Conservation (phyloP, 2,329 filamentous ascomycete species). For the Dothistroma septosporum region DNA sequence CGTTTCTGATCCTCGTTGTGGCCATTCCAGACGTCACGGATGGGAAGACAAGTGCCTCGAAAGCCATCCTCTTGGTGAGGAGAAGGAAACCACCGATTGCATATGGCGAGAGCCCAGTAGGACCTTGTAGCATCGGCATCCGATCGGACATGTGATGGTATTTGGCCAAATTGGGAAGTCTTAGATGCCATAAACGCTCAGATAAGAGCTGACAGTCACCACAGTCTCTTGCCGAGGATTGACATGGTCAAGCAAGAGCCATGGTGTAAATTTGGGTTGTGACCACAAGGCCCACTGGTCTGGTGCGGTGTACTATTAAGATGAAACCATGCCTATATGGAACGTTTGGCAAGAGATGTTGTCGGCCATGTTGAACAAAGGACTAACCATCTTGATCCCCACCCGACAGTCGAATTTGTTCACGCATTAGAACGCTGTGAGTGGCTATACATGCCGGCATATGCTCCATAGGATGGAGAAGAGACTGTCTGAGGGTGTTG, state of each 20-base stretch:
- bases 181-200: not conserved
- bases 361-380: too few relatives aligned
- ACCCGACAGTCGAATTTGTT: not conserved
- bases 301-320: too few relatives aligned
- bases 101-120: not conserved
- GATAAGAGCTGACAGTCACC: not conserved
- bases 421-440: not conserved
- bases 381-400: not conserved
- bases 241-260: too few relatives aligned
- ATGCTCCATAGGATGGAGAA: not conserved
- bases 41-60: too few relatives aligned
- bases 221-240: not conserved
- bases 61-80: not conserved
- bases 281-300: too few relatives aligned
- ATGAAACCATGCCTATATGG: too few relatives aligned
- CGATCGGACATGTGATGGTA: not conserved
- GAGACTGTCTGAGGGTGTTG: not conserved
- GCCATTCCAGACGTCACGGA: too few relatives aligned
- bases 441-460: not conserved
- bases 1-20: too few relatives aligned
- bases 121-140: not conserved
- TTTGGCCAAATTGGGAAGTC: not conserved
- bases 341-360: too few relatives aligned
- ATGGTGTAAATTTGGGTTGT: too few relatives aligned
- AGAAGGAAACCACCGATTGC: not conserved